A percentile compares a stretch with the other conserved stretches of the same genome.
These are phyloP conservation scores for Aureobasidium lini DNA, from an alignment of 2,329 filamentous ascomycete species.

Conservation along the genomic window DNA sequence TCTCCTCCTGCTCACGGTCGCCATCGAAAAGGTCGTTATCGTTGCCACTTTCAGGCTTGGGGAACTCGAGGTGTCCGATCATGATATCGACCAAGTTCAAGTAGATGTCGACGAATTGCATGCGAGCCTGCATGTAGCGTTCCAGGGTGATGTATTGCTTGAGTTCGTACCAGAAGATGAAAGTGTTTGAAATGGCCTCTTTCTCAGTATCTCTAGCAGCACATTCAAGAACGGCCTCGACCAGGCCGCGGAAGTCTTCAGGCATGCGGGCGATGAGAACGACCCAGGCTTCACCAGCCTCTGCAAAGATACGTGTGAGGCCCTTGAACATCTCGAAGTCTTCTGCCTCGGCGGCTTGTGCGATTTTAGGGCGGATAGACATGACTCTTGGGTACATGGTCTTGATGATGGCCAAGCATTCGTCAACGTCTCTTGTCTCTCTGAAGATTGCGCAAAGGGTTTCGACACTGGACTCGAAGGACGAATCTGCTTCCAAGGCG, in stretches of 20 bases:
- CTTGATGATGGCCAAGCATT: constrained; percentile 74
- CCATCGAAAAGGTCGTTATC: constrained; percentile 86
- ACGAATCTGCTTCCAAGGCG: constrained; percentile 65
- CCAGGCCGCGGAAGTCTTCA: constrained; percentile 69
- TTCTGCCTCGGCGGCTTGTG: constrained; percentile 66
- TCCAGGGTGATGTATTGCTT: constrained; percentile 94
- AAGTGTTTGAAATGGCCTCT: constrained; percentile 88
- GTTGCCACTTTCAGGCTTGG: constrained; percentile 63
- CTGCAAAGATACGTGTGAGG: constrained; percentile 81
- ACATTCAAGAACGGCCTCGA: constrained; percentile 88
- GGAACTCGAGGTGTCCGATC: constrained; percentile 83
- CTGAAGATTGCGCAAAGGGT: constrained; percentile 86
- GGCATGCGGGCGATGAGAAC: constrained; percentile 83
- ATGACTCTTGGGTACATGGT: constrained; percentile 75
- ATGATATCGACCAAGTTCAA: constrained; percentile 88
- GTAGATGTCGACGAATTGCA: constrained; percentile 73
- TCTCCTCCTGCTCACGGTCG: constrained; percentile 91
- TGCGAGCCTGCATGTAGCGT: constrained; percentile 73
- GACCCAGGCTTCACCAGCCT: constrained; percentile 91
- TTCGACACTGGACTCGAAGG: constrained; percentile 83
- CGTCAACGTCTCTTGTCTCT: constrained; percentile 90
- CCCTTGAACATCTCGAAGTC: constrained; percentile 82
- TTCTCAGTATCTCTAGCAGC: constrained; percentile 78
- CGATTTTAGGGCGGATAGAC: constrained; percentile 67
- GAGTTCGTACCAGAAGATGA: constrained; percentile 96